Evolutionary conservation across 2,329 filamentous ascomycete species (phyloP).

Genomic region (Furcasterigmium furcatum): DNA sequence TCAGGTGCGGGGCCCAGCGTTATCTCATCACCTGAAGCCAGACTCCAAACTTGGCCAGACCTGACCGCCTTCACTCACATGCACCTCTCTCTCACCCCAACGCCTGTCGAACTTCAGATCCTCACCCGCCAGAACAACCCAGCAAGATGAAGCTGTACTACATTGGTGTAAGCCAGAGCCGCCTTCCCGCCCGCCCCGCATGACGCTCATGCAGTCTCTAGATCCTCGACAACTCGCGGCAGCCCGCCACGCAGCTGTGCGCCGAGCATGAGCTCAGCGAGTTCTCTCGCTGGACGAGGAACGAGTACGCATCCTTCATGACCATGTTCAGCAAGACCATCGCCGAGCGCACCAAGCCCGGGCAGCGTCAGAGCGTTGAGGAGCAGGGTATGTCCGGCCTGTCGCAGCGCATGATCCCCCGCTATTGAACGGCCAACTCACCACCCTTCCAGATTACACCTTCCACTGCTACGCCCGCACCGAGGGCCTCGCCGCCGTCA

Average conservation of each 20-base stretch:
- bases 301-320: conserved; percentile 70
- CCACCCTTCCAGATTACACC: conserved; percentile 49
- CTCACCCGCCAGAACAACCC: not conserved
- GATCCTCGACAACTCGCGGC: conserved; percentile 78
- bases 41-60: not conserved
- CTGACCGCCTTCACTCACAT: not conserved
- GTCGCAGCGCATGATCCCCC: not conserved
- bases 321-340: conserved; percentile 83
- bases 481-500: conserved; percentile 44
- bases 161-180: conserved; percentile 66
- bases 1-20: not conserved
- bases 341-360: conserved; percentile 78
- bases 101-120: not conserved
- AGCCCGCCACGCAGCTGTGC: conserved; percentile 74
- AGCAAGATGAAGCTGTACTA: conserved; percentile 79
- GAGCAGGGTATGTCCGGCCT: conserved; percentile 58
- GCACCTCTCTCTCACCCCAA: not conserved
- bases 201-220: no score
- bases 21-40: no score
- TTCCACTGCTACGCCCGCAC: conserved; percentile 77
- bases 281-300: conserved; percentile 77
- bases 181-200: not conserved
- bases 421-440: not conserved
- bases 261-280: conserved; percentile 73
- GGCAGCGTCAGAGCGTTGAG: conserved; percentile 81